phyloP scores from a whole-genome alignment of 2,329 filamentous ascomycete species.

The Diaporthe sp. region DNA sequence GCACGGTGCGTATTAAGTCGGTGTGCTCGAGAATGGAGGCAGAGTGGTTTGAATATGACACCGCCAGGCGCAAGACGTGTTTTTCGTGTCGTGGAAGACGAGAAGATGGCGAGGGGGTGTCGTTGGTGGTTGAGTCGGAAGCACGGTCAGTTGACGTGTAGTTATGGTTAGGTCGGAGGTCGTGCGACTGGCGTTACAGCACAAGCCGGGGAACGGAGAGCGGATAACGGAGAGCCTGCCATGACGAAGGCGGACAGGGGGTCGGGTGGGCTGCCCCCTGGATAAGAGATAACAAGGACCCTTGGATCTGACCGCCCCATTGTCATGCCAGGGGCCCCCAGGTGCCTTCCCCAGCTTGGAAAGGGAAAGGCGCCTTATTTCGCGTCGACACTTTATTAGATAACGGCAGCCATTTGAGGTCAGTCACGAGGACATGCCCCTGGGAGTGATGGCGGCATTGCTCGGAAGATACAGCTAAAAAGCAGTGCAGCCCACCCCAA shows the following conservation, averaged over 20 bases:
- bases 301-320: conserved; percentile 10
- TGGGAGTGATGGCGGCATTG: not conserved
- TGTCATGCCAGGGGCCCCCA: not conserved
- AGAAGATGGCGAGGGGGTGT: not conserved
- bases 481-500: not conserved
- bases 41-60: not conserved
- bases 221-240: not conserved
- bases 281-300: conserved; percentile 22
- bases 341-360: not conserved
- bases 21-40: not conserved
- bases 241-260: conserved; percentile 1
- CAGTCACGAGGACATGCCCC: not conserved
- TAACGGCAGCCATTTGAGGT: not conserved
- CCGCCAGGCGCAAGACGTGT: not conserved
- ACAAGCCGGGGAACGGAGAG: conserved; percentile 5
- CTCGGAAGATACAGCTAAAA: not conserved
- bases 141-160: conserved; percentile 20
- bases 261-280: conserved; percentile 1
- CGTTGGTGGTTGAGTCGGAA: not conserved
- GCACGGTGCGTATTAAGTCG: too few species aligned
- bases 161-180: not conserved
- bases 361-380: not conserved
- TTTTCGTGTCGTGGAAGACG: not conserved
- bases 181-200: conserved; percentile 24
- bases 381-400: not conserved